Base-by-base conservation (phyloP, 306 rosid genomes). In the Notholithocarpus densiflorus region DNA sequence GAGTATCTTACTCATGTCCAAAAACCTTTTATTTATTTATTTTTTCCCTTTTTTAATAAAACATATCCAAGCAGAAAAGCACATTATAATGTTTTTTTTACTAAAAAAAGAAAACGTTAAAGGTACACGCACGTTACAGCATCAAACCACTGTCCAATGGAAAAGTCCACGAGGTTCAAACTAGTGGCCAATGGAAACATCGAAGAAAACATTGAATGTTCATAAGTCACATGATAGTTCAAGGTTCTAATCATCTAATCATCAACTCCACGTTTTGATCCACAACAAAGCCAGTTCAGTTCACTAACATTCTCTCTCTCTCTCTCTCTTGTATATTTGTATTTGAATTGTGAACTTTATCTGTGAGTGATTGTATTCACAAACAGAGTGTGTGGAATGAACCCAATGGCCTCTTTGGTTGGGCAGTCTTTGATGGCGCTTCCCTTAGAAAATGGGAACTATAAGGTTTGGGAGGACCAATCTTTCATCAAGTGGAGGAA, bases 401-500 rank as follows among this genome's bases (percentile, higher is more conserved):
- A 48, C 20, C n/a, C 40, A 37, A 89, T 86, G 89, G 85, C 84
- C 65, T 68, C 90, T 69, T 78, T 90, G 82, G 84, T 79, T 80
- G 90, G 92, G 37, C 86, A 87, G 32, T 88, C 86, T 1, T 65
- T 82, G 8, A 40, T 40, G 45, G 45, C 11, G 45, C 84, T 88
- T 56, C 84, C 90, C 12, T 61, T 87, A 0, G 89, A 86, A 10
- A 90, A 76, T 76, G 89, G 94, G 23, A 40, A 40, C 11, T 78
- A 87, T 81, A 92, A 80, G 45, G 90, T 85, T 18, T 95, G 98
- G 98, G 97, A 95, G 81, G 98, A 95, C 81, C 98, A 86, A 21
- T 81, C 93, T 9, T 86, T 95, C 90, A 85, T 95, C 90, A 90
- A 91, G 78, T 95, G 98, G 98, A 89, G 79, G 56, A 95, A 95